Conservation (phyloP, 2,329 filamentous ascomycete genomes). For the Rhynchosporium graminicola region DNA sequence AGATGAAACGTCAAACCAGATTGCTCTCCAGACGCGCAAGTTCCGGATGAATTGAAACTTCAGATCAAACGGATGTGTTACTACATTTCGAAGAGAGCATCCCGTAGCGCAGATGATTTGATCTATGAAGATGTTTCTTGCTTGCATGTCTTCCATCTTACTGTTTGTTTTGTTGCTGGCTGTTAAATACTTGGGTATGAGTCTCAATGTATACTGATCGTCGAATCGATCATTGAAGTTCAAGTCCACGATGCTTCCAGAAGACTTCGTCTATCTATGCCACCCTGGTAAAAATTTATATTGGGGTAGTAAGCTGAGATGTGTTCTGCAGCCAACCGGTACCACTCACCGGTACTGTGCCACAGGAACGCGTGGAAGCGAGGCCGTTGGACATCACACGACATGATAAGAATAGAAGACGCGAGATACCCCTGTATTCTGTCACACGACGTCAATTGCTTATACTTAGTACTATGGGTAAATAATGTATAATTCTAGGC, state of each 20-base stretch:
- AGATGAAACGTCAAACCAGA: conserved; percentile 8
- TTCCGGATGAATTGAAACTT: conserved; percentile 6
- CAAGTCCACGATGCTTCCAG: background rate
- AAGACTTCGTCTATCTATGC: background rate
- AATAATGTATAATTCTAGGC: too few relatives aligned
- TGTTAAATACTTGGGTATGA: background rate
- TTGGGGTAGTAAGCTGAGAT: background rate
- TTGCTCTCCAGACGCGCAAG: background rate
- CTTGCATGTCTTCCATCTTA: background rate
- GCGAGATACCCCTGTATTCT: background rate
- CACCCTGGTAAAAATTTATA: background rate
- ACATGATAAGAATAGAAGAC: background rate
- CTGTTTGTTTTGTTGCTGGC: background rate
- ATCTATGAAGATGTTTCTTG: background rate
- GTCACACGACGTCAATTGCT: background rate
- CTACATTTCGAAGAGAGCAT: background rate
- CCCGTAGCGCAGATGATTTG: background rate
- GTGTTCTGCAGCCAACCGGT: conserved; percentile 2
- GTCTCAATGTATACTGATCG: background rate
- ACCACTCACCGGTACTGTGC: background rate
- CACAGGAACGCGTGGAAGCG: background rate
- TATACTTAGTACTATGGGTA: too few relatives aligned
- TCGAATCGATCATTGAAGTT: background rate
- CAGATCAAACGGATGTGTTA: conserved; percentile 3
- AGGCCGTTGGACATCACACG: background rate